These are phyloP conservation scores for Basipetospora chlamydospora DNA, from an alignment of 2,329 filamentous ascomycete species.

Conservation along the genomic window DNA sequence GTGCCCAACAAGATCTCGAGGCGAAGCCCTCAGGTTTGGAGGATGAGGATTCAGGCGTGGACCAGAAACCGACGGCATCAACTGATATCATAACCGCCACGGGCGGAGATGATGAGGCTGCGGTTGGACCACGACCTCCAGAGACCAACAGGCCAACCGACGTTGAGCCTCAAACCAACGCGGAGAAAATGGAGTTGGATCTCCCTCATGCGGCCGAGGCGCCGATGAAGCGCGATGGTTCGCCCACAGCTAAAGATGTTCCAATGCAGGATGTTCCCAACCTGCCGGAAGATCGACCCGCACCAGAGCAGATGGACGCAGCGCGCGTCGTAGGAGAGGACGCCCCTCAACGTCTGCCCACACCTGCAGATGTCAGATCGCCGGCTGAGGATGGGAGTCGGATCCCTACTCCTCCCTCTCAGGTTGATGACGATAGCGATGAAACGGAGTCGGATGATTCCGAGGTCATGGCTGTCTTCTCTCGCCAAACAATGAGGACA, in stretches of 20 bases:
- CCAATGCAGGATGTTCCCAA: slow-evolving; percentile 8
- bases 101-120: no score
- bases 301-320: no score
- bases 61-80: no score
- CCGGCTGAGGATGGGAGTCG: slow-evolving; percentile 10
- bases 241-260: slow-evolving; percentile 14
- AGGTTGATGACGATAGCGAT: slow-evolving; percentile 33
- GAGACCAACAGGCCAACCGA: no score
- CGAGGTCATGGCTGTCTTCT: slow-evolving; percentile 32
- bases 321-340: no score
- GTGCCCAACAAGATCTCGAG: background rate
- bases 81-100: no score
- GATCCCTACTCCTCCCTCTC: slow-evolving; percentile 31
- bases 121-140: no score
- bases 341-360: no score
- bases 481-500: slow-evolving; percentile 35
- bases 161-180: slow-evolving; percentile 24
- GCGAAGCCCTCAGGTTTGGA: no score
- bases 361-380: background rate
- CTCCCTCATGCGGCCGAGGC: slow-evolving; percentile 8
- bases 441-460: slow-evolving; percentile 41
- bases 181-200: slow-evolving; percentile 24
- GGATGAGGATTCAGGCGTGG: no score
- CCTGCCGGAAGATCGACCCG: no score
- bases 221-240: slow-evolving; percentile 1